Conservation (phyloP, 1,284 basidiomycete genomes). For the Sanghuangporus baumii region DNA sequence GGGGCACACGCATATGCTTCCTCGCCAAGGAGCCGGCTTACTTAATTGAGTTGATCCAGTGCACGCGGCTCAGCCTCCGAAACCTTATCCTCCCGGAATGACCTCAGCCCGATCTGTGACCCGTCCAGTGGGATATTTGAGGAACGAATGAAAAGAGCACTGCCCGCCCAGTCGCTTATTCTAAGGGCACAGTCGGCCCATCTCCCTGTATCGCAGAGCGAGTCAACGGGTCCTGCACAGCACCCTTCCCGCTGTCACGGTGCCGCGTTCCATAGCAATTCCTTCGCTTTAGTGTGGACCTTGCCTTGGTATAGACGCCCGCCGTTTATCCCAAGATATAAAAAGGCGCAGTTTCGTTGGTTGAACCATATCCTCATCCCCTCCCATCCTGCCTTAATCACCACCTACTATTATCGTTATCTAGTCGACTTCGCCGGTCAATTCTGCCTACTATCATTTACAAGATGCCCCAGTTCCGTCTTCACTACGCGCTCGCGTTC, state of each 20-base stretch:
- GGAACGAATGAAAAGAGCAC: background rate
- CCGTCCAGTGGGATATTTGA: background rate
- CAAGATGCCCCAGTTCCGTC: slow-evolving; percentile 16
- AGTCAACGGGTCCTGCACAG: background rate
- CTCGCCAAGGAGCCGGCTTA: background rate
- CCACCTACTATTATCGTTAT: background rate
- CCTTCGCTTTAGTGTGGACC: background rate
- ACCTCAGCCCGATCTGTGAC: background rate
- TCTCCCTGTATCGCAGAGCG: background rate
- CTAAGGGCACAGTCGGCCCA: background rate
- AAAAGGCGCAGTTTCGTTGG: background rate
- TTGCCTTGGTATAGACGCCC: background rate
- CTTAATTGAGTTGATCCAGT: background rate
- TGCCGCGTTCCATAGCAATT: slow-evolving; percentile 1
- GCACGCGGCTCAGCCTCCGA: background rate
- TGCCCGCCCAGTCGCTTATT: background rate
- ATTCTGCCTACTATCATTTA: background rate
- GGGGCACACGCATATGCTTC: background rate
- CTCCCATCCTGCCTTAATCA: background rate
- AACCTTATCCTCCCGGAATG: slow-evolving; percentile 1
- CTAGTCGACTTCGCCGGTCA: background rate
- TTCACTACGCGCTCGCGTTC: slow-evolving; percentile 16
- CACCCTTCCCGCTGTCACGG: background rate
- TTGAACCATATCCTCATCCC: background rate
- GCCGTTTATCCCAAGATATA: background rate